phyloP scores from a whole-genome alignment of 768 basidiomycete species.

The Naganishia kalamii region DNA sequence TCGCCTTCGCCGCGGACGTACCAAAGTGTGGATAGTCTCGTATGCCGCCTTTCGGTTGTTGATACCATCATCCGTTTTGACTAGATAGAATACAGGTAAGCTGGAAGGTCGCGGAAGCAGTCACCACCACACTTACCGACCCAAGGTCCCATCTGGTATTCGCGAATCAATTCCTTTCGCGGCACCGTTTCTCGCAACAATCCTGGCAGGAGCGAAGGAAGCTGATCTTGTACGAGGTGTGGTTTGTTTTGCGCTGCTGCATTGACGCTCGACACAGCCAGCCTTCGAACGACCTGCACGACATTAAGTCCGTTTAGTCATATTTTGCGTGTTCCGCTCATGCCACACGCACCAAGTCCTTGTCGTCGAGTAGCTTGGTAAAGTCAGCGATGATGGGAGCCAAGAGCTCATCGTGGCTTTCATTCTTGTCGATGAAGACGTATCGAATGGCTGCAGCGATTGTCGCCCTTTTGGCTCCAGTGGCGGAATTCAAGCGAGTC shows the following conservation, averaged over 20 bases:
- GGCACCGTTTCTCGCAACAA: slow-evolving; percentile 79
- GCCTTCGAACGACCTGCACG: slow-evolving; percentile 72
- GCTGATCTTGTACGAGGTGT: slow-evolving; percentile 78
- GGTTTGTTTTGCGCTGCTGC: slow-evolving; percentile 93
- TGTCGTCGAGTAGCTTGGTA: slow-evolving; percentile 79
- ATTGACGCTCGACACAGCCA: slow-evolving; percentile 84
- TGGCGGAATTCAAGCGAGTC: slow-evolving; percentile 35
- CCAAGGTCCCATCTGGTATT: slow-evolving; percentile 42
- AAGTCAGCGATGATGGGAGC: slow-evolving; percentile 81
- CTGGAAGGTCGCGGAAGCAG: not conserved
- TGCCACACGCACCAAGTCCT: slow-evolving; percentile 62
- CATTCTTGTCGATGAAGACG: slow-evolving; percentile 78
- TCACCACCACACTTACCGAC: slow-evolving; percentile 31
- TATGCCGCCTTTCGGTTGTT: slow-evolving; percentile 95
- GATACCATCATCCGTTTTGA: slow-evolving; percentile 88
- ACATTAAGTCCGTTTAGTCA: not conserved
- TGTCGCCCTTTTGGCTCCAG: slow-evolving; percentile 61
- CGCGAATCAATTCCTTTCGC: slow-evolving; percentile 52
- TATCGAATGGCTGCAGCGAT: slow-evolving; percentile 88
- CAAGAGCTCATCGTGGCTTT: slow-evolving; percentile 82
- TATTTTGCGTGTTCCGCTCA: not conserved
- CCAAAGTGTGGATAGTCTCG: slow-evolving; percentile 92
- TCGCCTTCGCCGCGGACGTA: slow-evolving; percentile 47
- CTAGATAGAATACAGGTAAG: slow-evolving; percentile 17
- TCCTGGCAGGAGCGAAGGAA: slow-evolving; percentile 65